phyloP scores from a whole-genome alignment of 2,329 filamentous ascomycete species.

The Geoglossum cookeanum region DNA sequence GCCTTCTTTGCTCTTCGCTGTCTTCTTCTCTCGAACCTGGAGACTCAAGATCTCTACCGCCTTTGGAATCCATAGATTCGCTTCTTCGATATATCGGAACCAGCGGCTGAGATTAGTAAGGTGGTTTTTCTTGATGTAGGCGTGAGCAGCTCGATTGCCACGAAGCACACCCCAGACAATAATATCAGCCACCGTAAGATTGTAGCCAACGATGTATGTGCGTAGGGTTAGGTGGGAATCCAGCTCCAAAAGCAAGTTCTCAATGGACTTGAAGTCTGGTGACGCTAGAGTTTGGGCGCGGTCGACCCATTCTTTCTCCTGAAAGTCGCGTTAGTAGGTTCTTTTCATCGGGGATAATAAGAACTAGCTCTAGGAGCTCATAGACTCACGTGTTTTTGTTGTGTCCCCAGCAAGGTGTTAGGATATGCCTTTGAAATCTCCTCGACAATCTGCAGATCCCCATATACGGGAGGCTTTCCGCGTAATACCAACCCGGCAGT shows the following conservation, averaged over 20 bases:
- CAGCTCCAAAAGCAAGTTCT: slow-evolving; percentile 53
- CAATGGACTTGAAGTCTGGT: slow-evolving; percentile 66
- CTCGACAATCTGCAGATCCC: slow-evolving; percentile 5
- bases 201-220: slow-evolving; percentile 70
- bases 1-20: slow-evolving; percentile 52
- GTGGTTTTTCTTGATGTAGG: slow-evolving; percentile 59
- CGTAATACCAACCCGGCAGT: slow-evolving; percentile 4
- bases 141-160: slow-evolving; percentile 65
- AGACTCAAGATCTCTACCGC: slow-evolving; percentile 50
- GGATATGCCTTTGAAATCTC: slow-evolving; percentile 7
- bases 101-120: slow-evolving; percentile 66
- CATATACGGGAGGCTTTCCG: slow-evolving; percentile 1
- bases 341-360: background rate
- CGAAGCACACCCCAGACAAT: slow-evolving; percentile 70
- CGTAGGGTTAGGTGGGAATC: slow-evolving; percentile 77
- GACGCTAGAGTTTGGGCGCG: slow-evolving; percentile 32
- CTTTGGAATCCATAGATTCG: slow-evolving; percentile 52
- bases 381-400: slow-evolving; percentile 18
- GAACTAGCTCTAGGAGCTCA: background rate
- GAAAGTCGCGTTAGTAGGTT: background rate
- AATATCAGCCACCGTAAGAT: slow-evolving; percentile 55
- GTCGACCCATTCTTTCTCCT: slow-evolving; percentile 34
- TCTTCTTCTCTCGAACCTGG: slow-evolving; percentile 49
- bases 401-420: slow-evolving; percentile 5
- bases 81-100: slow-evolving; percentile 72